A percentile compares a stretch with the other conserved stretches of the same genome.
These are phyloP conservation scores for Rhynchosporium agropyri DNA, from an alignment of 2,329 filamentous ascomycete species.

Conservation along the genomic window DNA sequence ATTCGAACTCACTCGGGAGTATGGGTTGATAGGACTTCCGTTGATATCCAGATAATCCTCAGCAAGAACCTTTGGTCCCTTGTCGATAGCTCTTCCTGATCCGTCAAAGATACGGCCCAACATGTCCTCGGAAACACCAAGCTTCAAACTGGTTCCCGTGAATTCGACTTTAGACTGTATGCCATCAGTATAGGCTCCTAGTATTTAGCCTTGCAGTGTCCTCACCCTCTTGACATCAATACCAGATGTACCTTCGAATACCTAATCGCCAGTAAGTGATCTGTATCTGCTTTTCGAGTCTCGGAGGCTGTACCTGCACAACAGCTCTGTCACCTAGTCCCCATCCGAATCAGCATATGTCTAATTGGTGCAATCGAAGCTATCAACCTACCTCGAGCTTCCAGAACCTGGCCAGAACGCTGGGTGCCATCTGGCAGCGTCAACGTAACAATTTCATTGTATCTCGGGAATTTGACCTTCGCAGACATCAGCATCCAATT, in stretches of 20 bases:
- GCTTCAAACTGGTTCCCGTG: constrained; percentile 94
- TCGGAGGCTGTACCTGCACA: constrained; percentile 71
- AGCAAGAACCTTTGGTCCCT: constrained; percentile 95
- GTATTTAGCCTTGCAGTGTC: background rate
- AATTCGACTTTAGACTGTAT: constrained; percentile 92
- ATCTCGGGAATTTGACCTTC: constrained; percentile 95
- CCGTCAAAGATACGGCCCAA: constrained; percentile 98
- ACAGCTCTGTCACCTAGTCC: constrained; percentile 81
- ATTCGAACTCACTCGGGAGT: constrained; percentile 73
- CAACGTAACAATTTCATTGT: constrained; percentile 96
- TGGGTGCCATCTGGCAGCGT: constrained; percentile 94
- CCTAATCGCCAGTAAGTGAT: constrained; percentile 55
- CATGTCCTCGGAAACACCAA: constrained; percentile 99
- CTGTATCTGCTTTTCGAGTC: constrained; percentile 11
- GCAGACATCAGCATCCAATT: constrained; percentile 31
- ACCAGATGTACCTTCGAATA: constrained; percentile 95
- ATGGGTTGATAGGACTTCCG: constrained; percentile 97
- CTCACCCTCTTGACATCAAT: constrained; percentile 97
- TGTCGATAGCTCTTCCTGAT: constrained; percentile 96
- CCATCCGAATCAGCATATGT: constrained; percentile 27
- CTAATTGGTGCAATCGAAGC: constrained; percentile 17
- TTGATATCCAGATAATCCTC: constrained; percentile 99
- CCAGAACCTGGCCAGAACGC: constrained; percentile 92
- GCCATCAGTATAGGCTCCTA: constrained; percentile 23
- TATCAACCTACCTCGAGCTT: constrained; percentile 77